These are phyloP conservation scores for Isochrysis galbana DNA, from an alignment of 78 protist species.

Conservation along the genomic window DNA sequence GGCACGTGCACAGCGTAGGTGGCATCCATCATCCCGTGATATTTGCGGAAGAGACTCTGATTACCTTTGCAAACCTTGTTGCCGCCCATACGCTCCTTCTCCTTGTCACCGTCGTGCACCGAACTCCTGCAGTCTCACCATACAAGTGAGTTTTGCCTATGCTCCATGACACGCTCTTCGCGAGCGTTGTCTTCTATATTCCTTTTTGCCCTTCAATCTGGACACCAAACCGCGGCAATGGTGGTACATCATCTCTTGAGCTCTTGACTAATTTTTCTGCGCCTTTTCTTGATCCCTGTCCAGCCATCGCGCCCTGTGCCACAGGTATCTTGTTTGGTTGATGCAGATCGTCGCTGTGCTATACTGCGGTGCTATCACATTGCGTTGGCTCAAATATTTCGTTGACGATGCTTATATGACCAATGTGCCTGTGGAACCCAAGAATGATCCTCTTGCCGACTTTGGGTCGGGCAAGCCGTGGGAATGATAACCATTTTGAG, in stretches of 20 bases:
- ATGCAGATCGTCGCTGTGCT: background rate
- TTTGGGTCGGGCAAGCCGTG: too few relatives aligned
- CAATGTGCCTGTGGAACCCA: background rate
- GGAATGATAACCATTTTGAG: too few relatives aligned
- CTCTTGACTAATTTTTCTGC: too few relatives aligned
- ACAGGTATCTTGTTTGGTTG: background rate
- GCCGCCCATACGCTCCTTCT: background rate
- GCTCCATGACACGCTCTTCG: too few relatives aligned
- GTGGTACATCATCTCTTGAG: too few relatives aligned
- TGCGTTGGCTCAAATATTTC: background rate
- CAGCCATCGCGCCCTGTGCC: too few relatives aligned
- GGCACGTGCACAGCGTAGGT: background rate
- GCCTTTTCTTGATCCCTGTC: too few relatives aligned
- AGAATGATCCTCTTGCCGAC: too few relatives aligned
- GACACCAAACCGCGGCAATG: too few relatives aligned
- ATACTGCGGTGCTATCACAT: background rate
- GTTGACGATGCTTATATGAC: background rate
- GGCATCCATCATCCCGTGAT: background rate
- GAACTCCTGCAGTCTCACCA: background rate
- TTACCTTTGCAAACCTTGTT: background rate
- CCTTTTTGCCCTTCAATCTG: too few relatives aligned
- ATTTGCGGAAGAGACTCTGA: background rate
- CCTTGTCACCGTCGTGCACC: background rate
- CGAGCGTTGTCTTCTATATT: too few relatives aligned
- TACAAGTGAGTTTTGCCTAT: too few relatives aligned